Conservation (phyloP, 2,329 filamentous ascomycete genomes). For the Mollisiaceae sp. region DNA sequence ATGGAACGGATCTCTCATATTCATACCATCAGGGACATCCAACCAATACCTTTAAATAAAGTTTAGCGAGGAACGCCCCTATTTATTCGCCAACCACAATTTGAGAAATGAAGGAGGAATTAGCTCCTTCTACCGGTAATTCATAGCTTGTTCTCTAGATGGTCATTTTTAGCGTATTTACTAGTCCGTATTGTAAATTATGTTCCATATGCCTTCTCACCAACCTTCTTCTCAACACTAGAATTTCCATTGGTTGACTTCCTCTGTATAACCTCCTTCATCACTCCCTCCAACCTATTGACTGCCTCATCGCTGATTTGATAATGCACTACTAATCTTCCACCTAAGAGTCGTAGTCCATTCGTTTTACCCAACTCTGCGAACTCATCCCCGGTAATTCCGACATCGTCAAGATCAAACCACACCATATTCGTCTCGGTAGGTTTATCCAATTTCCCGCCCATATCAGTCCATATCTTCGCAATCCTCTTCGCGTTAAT, state of each 20-base stretch:
- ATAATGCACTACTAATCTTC: constrained; percentile 71
- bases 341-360: constrained; percentile 61
- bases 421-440: constrained; percentile 80
- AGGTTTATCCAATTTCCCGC: constrained; percentile 63
- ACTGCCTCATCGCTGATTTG: constrained; percentile 69
- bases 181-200: constrained; percentile 11
- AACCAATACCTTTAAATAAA: too few species aligned
- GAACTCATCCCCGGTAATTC: constrained; percentile 57
- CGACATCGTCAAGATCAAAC: constrained; percentile 66
- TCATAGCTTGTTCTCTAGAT: not conserved
- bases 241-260: constrained; percentile 24
- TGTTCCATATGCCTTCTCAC: constrained; percentile 41
- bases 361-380: constrained; percentile 59
- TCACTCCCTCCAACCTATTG: constrained; percentile 51
- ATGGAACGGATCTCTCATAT: too few species aligned
- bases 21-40: too few species aligned
- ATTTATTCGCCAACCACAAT: too few species aligned
- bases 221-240: constrained; percentile 31
- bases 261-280: constrained; percentile 44
- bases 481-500: constrained; percentile 65
- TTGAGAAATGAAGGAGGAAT: too few species aligned
- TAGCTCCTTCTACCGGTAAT: too few species aligned
- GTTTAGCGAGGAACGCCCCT: too few species aligned
- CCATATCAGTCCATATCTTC: constrained; percentile 62
- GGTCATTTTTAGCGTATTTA: not conserved